Evolutionary conservation across 139 green algal genomes (phyloP), one percentile per base, ranked within the genome.

Genomic region (Trebouxia sp.): DNA sequence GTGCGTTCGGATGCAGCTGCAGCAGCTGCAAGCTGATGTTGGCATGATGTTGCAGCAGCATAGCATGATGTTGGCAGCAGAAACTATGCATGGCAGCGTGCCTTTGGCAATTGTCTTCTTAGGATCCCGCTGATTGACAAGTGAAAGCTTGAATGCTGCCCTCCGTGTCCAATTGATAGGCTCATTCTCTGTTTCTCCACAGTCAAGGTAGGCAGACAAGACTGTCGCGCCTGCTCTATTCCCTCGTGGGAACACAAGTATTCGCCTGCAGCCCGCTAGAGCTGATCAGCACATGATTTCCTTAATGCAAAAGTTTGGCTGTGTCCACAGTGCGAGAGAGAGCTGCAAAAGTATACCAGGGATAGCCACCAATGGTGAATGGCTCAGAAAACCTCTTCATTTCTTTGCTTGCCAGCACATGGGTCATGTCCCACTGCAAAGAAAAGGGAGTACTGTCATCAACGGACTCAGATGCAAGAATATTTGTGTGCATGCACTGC

Each of bases 321-420:
- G 8, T 22, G 3, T 72, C 62, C 3, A 28, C 14, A 45, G 0
- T 45, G 4, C 24, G n/a, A n/a, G n/a, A n/a, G n/a, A 56, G 22
- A 38, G 15, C 10, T 56, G 22, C 8, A 47, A n/a, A 1, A 39
- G 9, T 87, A 84, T 81, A 96, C 93, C 93, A 97, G 24, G 87
- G 80, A 83, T 94, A 93, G 0, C 91, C 94, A 20, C 91, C 93
- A 58, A 93, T 83, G 28, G 94, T 89, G 79, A 97, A 97, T 0
- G 79, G 85, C 0, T 90, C 75, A 0, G 93, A 97, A 38, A 91
- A 90, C 20, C 80, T 48, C 75, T 91, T 92, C 6, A 45, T 9
- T 24, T 83, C 53, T n/a, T 9, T 67, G 6, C 56, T 51, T 6
- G 35, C 20, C 28, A 47, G 65, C 15, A 42, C 1, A 17, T 72